Conservation (phyloP, 1,284 basidiomycete genomes). For the Mixia osmundae region DNA sequence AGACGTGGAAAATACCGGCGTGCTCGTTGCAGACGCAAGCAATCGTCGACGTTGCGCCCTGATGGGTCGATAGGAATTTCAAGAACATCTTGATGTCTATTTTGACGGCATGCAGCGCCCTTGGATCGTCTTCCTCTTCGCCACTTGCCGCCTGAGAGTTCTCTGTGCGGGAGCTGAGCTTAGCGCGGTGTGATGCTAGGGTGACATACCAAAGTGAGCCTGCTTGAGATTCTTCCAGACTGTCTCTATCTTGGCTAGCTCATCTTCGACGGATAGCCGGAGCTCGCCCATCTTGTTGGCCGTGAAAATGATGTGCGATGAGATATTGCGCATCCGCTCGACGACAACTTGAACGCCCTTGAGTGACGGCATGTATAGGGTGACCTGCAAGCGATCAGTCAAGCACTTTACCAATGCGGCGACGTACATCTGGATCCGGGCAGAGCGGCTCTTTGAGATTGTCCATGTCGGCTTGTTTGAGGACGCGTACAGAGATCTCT, state of each 20-base stretch:
- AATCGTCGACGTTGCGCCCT: no score
- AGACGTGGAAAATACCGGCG: no score
- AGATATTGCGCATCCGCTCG: slow-evolving; percentile 17
- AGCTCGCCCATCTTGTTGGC: slow-evolving; percentile 15
- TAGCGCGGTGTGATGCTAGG: no score
- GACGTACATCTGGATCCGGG: slow-evolving; percentile 19
- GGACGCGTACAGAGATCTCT: slow-evolving; percentile 18
- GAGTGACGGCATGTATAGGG: slow-evolving; percentile 15
- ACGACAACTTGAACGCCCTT: slow-evolving; percentile 16
- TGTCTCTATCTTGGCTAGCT: slow-evolving; percentile 5
- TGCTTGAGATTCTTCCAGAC: slow-evolving; percentile 6
- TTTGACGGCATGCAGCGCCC: no score
- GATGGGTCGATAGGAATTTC: no score
- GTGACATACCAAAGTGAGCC: slow-evolving; percentile 5
- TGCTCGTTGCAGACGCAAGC: no score
- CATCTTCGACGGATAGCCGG: slow-evolving; percentile 4
- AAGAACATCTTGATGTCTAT: no score
- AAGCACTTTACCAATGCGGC: no score
- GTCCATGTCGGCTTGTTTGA: slow-evolving; percentile 18
- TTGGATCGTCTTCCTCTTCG: no score
- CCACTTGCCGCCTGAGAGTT: no score
- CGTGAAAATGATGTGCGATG: slow-evolving; percentile 13
- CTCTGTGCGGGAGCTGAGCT: no score
- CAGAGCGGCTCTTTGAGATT: slow-evolving; percentile 18
- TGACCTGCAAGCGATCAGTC: no score